Conservation (phyloP, 2,329 filamentous ascomycete genomes). For the Leptographium wingfieldii region DNA sequence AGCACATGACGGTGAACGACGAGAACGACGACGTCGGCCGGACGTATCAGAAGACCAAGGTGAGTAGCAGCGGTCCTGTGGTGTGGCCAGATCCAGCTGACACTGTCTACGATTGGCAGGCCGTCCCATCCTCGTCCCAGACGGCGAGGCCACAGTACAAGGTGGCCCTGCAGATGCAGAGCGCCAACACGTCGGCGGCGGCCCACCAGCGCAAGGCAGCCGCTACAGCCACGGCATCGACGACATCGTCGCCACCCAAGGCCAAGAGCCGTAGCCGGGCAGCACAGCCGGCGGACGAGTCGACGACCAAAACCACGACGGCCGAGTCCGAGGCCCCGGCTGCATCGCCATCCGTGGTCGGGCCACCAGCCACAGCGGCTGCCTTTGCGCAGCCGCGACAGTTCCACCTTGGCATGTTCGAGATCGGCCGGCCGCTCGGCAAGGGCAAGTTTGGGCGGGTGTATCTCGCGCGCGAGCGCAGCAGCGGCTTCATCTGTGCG, state of each 20-base stretch:
- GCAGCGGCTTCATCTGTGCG: slow-evolving; percentile 70
- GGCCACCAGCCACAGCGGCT: slow-evolving; percentile 33
- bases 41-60: slow-evolving; percentile 64
- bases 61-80: slow-evolving; percentile 23
- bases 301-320: too few species aligned
- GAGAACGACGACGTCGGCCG: slow-evolving; percentile 59
- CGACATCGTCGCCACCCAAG: slow-evolving; percentile 17
- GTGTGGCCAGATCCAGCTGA: too few species aligned
- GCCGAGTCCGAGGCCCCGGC: neutral
- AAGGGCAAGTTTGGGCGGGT: slow-evolving; percentile 84
- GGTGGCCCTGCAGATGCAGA: slow-evolving; percentile 69
- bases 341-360: slow-evolving; percentile 30
- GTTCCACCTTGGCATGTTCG: slow-evolving; percentile 88
- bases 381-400: slow-evolving; percentile 34
- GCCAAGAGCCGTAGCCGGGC: neutral
- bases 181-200: slow-evolving; percentile 48
- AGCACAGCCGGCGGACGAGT: neutral
- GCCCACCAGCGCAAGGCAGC: slow-evolving; percentile 19
- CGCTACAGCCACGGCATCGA: neutral
- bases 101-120: slow-evolving; percentile 3
- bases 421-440: slow-evolving; percentile 74
- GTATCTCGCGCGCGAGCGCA: slow-evolving; percentile 70
- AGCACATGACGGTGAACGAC: slow-evolving; percentile 80
- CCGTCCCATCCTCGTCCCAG: slow-evolving; percentile 17
- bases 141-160: slow-evolving; percentile 69